Base-by-base conservation (phyloP, 257 asterid species). In the Scutellaria minor region DNA sequence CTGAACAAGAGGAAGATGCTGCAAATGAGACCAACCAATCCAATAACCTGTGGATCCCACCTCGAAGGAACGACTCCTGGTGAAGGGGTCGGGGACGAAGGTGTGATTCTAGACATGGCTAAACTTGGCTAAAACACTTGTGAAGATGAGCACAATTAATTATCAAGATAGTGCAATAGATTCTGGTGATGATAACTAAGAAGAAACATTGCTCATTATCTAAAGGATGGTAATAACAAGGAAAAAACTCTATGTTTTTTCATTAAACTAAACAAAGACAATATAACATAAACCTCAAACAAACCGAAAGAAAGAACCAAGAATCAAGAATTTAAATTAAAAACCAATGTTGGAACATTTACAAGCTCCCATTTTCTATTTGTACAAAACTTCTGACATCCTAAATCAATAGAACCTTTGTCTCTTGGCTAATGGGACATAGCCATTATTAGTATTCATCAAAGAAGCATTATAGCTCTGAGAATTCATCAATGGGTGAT, bases 1-100 rank as follows among this genome's bases (percentile, higher is more conserved):
- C 87, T 81, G 77, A 84, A 75, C 2, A 84, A 35, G 12, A 87
- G 68, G 66, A 87, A 67, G 58, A 89, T 68, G 81, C 77, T 73
- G 69, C 94, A 89, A 2, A 88, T 31, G 2, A 83, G 68, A 13
- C 80, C 88, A 5, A 83, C 87, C 5, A 79, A 9, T 6, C 83
- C 89, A 5, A 87, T 75, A 4, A 88, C 70, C 69, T 66, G 63
- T 12, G 92, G 90, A 72, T 88, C 82, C 93, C 89, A 85, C 67
- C 35, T 80, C 2, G 88, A 76, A 10, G 79, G 64, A 72, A 64
- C 76, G n/a, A 1, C 7, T 0, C 42, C 68, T 35, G 85, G 76
- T 46, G 85, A 57, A 1, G 42, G 15, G 39, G 78, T 13, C 40
- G 83, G 83, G 40, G 78, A 72, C 68, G 66, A 18, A 75, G 83